Base-by-base conservation (phyloP, 1,284 basidiomycete genomes). In the Cryptococcus neoformans region DNA sequence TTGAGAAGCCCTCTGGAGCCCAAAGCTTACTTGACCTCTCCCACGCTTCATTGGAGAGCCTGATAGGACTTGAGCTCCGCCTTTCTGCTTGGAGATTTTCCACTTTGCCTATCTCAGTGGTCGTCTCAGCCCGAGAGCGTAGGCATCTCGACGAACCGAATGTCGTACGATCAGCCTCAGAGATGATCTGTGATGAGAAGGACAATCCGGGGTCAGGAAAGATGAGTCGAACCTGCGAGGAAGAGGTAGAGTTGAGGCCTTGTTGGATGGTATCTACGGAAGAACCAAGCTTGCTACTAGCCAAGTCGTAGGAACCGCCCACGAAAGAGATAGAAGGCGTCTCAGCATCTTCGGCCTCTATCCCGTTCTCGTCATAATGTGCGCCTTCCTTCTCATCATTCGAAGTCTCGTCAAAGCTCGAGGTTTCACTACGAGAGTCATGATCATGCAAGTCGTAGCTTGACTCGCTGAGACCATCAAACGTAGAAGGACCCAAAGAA, bases 391-490 rank as follows among this genome's bases (percentile, higher is more conserved):
- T 37, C 35, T 34, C 46, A 35, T 47, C 46, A 34, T 34, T 47
- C 6, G 46, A 47, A 28, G 21, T 28, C 16, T 16, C 16, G 42
- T 44, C 42, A 35, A 47, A 47, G 14, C 46, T 47, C 3, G 46
- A 47, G 8, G 46, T 12, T 34, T 47, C 46, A 35, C 46, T 47
- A 8, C 47, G 50, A 6, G 54, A 45, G 12, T 59, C 58, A 40
- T 56, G 54, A 36, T 59, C 59, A 21, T 28, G 39, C 11, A 17
- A 48, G 39, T 55, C 50, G 17, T 34, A 39, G 34, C 40, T 17
- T 5, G 54, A 56, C 17, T 62, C 62, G 12, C 81, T 80, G 67
- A 91, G 84, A 69, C 91, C 90, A 40, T 79, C 70, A 4, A 90
- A 88, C 62, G 87, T 41, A 5, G 59, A 61, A 9, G 54, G 56